Conservation (phyloP, 169 alveolate species). For the Ichthyophthirius multifiliis region DNA sequence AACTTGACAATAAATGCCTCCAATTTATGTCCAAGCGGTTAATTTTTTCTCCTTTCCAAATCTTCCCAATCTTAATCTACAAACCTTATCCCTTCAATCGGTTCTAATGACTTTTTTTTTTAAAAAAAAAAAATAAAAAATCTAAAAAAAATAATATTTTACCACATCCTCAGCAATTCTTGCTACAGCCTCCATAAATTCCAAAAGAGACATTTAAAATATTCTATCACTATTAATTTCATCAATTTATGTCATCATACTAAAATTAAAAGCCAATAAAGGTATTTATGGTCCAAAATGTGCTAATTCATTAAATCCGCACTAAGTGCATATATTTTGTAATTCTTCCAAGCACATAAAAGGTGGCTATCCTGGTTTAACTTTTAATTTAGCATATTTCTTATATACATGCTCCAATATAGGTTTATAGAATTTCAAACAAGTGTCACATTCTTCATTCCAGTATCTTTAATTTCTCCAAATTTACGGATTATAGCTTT, state of each 20-base stretch:
- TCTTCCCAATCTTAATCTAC: no score
- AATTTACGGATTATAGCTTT: constrained; percentile 3
- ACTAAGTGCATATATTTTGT: constrained; percentile 23
- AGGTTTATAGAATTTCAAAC: constrained; percentile 38
- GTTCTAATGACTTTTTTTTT: no score
- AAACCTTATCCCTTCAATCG: no score
- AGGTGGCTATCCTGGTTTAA: constrained; percentile 33
- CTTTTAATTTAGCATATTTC: constrained; percentile 25
- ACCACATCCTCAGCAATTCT: constrained; percentile 61
- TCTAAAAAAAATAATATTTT: no score
- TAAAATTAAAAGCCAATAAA: constrained; percentile 30
- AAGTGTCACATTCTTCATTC: constrained; percentile 66
- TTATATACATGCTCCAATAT: constrained; percentile 34
- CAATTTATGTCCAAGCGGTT: no score
- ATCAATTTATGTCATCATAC: constrained; percentile 58
- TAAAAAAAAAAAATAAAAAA: no score
- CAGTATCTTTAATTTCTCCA: constrained; percentile 71
- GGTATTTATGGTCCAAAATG: constrained; percentile 51
- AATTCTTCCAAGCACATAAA: constrained; percentile 67
- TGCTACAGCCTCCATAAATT: constrained; percentile 64
- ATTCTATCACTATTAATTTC: constrained; percentile 53
- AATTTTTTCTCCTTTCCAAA: no score
- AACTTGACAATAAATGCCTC: no score
- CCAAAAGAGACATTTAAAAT: constrained; percentile 48
- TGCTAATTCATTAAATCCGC: constrained; percentile 49